Base-by-base conservation (phyloP, 306 rosid species). In the Aeschynomene evenia region DNA sequence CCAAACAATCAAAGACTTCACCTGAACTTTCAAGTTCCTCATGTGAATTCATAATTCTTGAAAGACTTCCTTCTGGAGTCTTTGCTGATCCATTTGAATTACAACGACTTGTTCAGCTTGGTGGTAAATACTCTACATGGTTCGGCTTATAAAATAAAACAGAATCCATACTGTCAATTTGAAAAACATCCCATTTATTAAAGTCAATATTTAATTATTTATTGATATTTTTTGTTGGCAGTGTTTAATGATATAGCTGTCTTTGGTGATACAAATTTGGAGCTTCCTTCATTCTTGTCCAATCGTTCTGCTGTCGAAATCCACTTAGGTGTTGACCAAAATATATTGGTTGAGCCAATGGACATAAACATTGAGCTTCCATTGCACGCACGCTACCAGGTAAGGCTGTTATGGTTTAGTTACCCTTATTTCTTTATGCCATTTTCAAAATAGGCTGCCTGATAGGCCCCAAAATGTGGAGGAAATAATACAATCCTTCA, bases 1-100 rank as follows among this genome's bases (percentile, higher is more conserved):
- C 74, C 11, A 42, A 59, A 31, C 74, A 12, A 19, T 55, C 62
- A 11, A 31, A 76, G 39, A 60, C 78, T 75, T 23, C 36, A 60
- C 56, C 79, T 71, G 79, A 86, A 64, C 64, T 74, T 58, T 66
- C 72, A 49, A 74, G 58, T 50, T 46, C 80, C 70, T 70, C 73
- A 0, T 93, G 92, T 74, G 81, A 79, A 54, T 63, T 88, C 53
- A 80, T 93, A 49, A 19, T 83, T 40, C 52, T 93, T 45, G 98
- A 93, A 81, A 89, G 86, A 56, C 83, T 93, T 29, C 88, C 96
- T 42, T 70, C 77, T 13, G 98, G 94, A 52, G 89, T 86, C 69
- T 88, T 90, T 69, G 87, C 96, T 3, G 97, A 93, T 77, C 96
- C 96, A 19, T 93, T 88, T 66, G 98, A 93, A 72, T 82, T 93